Evolutionary conservation across 2,329 filamentous ascomycete genomes (phyloP).

Genomic region (Neofusicoccum parvum): DNA sequence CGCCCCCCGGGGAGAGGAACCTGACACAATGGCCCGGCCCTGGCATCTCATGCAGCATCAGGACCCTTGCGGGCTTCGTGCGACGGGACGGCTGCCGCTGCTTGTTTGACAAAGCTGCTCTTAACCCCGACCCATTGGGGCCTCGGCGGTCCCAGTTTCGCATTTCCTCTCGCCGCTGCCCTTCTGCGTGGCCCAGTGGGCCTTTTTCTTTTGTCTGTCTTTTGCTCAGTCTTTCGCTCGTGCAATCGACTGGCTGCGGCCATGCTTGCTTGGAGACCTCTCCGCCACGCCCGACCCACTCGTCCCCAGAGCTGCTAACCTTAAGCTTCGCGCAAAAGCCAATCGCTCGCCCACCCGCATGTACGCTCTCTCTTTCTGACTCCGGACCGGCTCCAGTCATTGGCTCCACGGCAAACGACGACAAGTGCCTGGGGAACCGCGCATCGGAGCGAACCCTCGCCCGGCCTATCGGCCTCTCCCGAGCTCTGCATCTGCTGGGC

Average conservation of each 20-base stretch:
- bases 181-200: neutral
- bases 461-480: constrained; percentile 23
- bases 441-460: constrained; percentile 28
- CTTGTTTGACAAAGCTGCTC: neutral
- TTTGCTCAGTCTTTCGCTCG: constrained; percentile 8
- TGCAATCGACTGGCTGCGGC: constrained; percentile 12
- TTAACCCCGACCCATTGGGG: constrained; percentile 14
- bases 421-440: neutral
- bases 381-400: constrained; percentile 13
- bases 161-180: constrained; percentile 6
- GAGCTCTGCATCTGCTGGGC: constrained; percentile 30
- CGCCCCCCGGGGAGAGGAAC: neutral
- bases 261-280: constrained; percentile 12
- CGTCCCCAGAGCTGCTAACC: neutral
- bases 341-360: constrained; percentile 4
- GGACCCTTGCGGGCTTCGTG: constrained; percentile 9
- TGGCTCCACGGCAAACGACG: constrained; percentile 3
- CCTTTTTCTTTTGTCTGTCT: constrained; percentile 9
- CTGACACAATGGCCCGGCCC: constrained; percentile 18
- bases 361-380: neutral
- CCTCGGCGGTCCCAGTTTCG: constrained; percentile 1
- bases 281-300: constrained; percentile 6
- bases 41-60: constrained; percentile 9
- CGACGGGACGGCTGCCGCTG: neutral
- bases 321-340: constrained; percentile 1